Conservation (phyloP, 441 rosid genomes). For the Jatropha podagrica region DNA sequence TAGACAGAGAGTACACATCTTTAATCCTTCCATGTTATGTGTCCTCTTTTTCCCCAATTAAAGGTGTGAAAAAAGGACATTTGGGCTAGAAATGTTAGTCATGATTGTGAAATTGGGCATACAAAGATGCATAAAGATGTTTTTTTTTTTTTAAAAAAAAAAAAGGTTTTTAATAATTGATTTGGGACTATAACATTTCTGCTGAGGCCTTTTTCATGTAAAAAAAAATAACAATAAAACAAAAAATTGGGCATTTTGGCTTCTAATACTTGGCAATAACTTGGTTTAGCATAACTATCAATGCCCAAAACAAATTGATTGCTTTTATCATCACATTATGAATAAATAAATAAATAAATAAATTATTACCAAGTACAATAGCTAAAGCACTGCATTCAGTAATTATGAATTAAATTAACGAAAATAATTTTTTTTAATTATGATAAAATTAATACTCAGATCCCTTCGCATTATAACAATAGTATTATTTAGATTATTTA, state of each 20-base stretch:
- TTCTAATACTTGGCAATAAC: background rate
- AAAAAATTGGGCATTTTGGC: conserved; percentile 7
- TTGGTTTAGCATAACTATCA: background rate
- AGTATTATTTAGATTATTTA: no score
- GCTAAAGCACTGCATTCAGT: no score
- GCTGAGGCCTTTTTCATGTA: background rate
- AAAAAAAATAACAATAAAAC: background rate
- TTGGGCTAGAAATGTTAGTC: background rate
- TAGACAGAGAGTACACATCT: conserved; percentile 21
- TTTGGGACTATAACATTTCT: background rate
- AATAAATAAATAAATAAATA: no score
- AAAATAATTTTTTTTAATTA: no score
- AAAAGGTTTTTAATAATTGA: conserved; percentile 26
- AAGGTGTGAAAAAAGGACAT: conserved; percentile 13
- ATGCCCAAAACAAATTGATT: background rate
- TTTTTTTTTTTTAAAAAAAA: background rate
- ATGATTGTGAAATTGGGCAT: conserved; percentile 27
- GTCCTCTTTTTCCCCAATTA: conserved; percentile 4
- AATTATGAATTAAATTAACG: no score
- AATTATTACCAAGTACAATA: no score
- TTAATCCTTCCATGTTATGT: conserved; percentile 26
- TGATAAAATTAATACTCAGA: no score
- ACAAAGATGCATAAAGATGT: conserved; percentile 24
- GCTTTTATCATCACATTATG: no score
- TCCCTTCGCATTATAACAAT: no score